phyloP scores from a whole-genome alignment of 768 basidiomycete genomes.

The Hemileccinum impolitum region DNA sequence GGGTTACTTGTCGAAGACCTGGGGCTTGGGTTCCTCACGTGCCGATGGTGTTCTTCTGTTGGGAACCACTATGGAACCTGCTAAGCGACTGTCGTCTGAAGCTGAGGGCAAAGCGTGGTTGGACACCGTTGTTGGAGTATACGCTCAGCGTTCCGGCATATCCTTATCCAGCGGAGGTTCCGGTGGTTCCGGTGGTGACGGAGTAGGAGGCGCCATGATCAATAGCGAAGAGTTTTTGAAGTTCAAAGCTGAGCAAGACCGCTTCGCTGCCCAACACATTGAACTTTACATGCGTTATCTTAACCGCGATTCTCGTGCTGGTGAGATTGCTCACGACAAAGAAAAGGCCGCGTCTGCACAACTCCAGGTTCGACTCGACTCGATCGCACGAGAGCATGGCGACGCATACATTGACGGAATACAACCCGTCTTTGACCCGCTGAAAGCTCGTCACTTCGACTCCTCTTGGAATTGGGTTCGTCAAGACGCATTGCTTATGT shows the following conservation, averaged over 20 bases:
- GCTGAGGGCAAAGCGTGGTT: constrained; percentile 93
- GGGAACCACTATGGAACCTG: constrained; percentile 88
- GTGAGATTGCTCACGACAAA: constrained; percentile 83
- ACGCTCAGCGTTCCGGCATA: constrained; percentile 88
- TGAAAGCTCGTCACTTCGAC: constrained; percentile 97
- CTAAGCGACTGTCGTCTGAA: constrained; percentile 90
- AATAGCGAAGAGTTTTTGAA: constrained; percentile 98
- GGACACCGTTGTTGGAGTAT: constrained; percentile 76
- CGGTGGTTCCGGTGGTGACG: constrained; percentile 56
- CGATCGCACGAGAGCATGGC: constrained; percentile 88
- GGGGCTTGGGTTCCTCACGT: constrained; percentile 92
- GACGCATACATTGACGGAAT: constrained; percentile 93
- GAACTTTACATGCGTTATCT: constrained; percentile 98
- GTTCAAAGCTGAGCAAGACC: constrained; percentile 91
- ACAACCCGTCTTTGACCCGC: constrained; percentile 88
- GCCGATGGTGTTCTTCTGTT: constrained; percentile 88
- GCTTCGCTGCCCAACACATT: constrained; percentile 88
- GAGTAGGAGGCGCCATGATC: constrained; percentile 78
- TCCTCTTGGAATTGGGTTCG: constrained; percentile 99
- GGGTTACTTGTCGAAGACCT: constrained; percentile 81
- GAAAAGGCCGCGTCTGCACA: constrained; percentile 71
- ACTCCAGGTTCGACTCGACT: constrained; percentile 85
- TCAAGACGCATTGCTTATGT: constrained; percentile 95
- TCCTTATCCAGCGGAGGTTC: constrained; percentile 69
- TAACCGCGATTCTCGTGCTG: constrained; percentile 87